phyloP scores from a whole-genome alignment of 768 basidiomycete genomes.

The Ramaria rubella region DNA sequence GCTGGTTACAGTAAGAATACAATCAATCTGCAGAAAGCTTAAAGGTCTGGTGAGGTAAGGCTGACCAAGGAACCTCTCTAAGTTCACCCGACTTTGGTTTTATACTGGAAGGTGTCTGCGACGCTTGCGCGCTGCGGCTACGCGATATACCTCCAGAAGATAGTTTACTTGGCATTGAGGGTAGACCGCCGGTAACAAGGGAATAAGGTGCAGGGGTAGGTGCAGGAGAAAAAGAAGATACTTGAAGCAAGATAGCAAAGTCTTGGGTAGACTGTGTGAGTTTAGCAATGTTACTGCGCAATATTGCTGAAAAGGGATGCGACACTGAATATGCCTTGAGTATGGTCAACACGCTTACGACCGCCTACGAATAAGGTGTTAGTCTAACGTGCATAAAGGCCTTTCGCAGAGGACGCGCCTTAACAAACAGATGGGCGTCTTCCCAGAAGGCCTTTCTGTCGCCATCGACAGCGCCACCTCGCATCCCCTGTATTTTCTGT shows the following conservation, averaged over 20 bases:
- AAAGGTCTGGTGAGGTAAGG: constrained; percentile 45
- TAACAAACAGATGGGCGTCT: constrained; percentile 75
- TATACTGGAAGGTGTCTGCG: constrained; percentile 37
- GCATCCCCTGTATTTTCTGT: constrained; percentile 50
- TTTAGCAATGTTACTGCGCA: constrained; percentile 66
- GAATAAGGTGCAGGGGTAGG: constrained; percentile 52
- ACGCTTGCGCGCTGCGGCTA: constrained; percentile 39
- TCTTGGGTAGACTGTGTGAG: constrained; percentile 82
- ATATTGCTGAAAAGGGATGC: constrained; percentile 48
- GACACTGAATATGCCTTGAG: constrained; percentile 58
- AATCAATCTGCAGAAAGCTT: constrained; percentile 25
- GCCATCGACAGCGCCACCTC: constrained; percentile 45
- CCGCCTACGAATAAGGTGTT: constrained; percentile 40
- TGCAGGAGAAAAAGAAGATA: constrained; percentile 70
- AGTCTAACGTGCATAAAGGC: neutral
- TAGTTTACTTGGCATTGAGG: constrained; percentile 19
- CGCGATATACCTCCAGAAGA: constrained; percentile 42
- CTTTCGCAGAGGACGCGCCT: constrained; percentile 39
- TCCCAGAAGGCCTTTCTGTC: constrained; percentile 64
- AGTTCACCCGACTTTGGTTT: constrained; percentile 28
- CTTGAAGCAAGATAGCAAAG: constrained; percentile 78
- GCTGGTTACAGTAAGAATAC: neutral
- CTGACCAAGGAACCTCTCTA: constrained; percentile 46
- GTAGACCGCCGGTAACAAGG: constrained; percentile 37
- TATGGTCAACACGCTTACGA: constrained; percentile 68